phyloP scores from a whole-genome alignment of 2,329 filamentous ascomycete genomes.

The Tolypocladium tropicale region DNA sequence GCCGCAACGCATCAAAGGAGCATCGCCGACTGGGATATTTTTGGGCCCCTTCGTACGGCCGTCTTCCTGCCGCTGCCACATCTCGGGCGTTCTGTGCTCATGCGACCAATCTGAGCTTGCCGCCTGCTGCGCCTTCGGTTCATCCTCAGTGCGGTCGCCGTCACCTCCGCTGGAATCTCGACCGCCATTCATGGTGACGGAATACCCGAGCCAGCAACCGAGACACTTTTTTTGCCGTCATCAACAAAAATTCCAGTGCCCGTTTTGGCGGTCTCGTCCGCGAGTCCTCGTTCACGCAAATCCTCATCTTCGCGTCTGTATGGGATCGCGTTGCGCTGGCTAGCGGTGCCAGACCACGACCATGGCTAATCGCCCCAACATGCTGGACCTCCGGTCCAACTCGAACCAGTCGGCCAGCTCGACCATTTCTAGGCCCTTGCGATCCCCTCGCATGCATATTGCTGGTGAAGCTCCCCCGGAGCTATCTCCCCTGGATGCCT shows the following conservation, averaged over 20 bases:
- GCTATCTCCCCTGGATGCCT: conserved; percentile 88
- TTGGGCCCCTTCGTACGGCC: no score
- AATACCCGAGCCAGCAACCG: conserved; percentile 9
- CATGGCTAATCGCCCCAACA: conserved; percentile 47
- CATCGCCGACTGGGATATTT: no score
- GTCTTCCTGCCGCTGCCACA: neutral
- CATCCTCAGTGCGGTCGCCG: neutral
- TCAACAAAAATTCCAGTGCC: conserved; percentile 5
- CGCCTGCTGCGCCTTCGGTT: neutral
- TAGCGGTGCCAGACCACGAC: conserved; percentile 5
- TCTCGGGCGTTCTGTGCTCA: neutral
- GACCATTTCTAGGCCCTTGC: conserved; percentile 41
- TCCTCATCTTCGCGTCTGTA: neutral
- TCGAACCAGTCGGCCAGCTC: conserved; percentile 40
- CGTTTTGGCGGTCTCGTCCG: neutral
- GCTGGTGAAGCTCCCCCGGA: conserved; percentile 79
- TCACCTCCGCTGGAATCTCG: conserved; percentile 2
- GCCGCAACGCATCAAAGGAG: neutral
- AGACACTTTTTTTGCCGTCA: conserved; percentile 8
- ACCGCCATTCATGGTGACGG: conserved; percentile 8
- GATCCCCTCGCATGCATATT: conserved; percentile 66
- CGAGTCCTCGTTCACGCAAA: neutral
- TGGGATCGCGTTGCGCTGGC: conserved; percentile 4
- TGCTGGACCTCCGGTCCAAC: conserved; percentile 49
- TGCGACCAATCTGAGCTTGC: neutral